Evolutionary conservation across 805 yeast genomes (phyloP), one percentile per base, ranked within the genome.

Genomic region (Candida tammaniensis): DNA sequence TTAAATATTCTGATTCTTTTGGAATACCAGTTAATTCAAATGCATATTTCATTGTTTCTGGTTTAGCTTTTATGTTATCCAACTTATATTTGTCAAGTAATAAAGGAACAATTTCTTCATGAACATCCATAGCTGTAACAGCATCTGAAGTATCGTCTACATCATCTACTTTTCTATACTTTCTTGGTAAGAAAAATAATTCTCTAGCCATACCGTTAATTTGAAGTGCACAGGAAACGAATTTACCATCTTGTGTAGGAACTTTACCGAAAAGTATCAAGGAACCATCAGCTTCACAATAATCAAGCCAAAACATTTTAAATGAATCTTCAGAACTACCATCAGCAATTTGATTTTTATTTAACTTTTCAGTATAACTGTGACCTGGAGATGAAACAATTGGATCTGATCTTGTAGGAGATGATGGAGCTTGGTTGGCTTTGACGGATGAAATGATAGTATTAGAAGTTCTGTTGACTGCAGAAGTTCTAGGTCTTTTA

Each of bases 271-370:
- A 91, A 7, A 93, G 66, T 13, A 86, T 55, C 31, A 93, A 60
- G 0, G 79, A 61, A 46, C 73, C 73, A 39, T 81, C 85, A 9
- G 82, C 77, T 54, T 91, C 98, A 16, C 83, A 70, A 55, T 80
- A 88, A 58, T 93, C 98, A 19, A 85, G 61, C 97, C 97, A 93
- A 57, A 74, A 93, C 80, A 91, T 79, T 48, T 76, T 75, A 53
- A 88, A 73, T 1, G 69, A 46, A 27, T 72, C 74, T 3, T 67
- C 57, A n/a, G 59, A 58, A 7, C 54, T 54, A 30, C 42, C 52
- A 10, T 42, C 46, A 5, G 26, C 31, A 13, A 55, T 38, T 11
- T 46, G 43, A 2, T 51, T 35, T 29, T 52, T 49, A 8, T 57
- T 61, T 17, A 66, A 31, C 38, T 67, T 67, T 20, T 61, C 66